Base-by-base conservation (phyloP, 139 green algal species). In the Pleodorina starrii region DNA sequence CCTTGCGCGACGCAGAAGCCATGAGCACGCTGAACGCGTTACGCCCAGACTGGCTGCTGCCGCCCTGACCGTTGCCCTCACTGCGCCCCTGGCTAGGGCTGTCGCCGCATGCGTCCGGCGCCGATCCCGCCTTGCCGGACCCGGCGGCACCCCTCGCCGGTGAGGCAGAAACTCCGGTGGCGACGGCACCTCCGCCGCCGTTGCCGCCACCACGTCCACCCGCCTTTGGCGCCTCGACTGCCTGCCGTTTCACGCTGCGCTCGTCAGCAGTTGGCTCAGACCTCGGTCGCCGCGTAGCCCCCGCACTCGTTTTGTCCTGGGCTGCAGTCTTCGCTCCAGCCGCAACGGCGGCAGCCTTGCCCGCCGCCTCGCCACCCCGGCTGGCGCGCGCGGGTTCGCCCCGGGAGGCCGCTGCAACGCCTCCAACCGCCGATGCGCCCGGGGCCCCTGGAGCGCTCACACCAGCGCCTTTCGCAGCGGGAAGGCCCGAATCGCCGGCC, bases 11-110 rank as follows among this genome's bases (percentile, higher is more conserved):
- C 21, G 48, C 50, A 10, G 76, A 84, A n/a, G 76, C 32, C 90
- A 88, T 75, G 66, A 92, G 27, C 35, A 84, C n/a, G 7, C n/a
- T 3, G 32, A 84, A 84, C 5, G 76, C 76, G 48, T 84, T 84
- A 6, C 74, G 74, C 10, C 32, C 48, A 29, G 42, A 5, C 25
- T 43, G 75, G 5, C 54, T n/a, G 42, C n/a, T 38, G 86, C 72
- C 9, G 42, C 42, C 5, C 12, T 42, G 72, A 12, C 38, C 42
- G 3, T 6, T 40, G 2, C 42, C 19, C 16, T 46, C 5, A 32
- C 68, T 36, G 35, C 16, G 63, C 35, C 63, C 63, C 63, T 73
- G 27, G 10, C 63, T 7, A 21, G 2, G 29, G 5, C 63, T 73
- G n/a, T 25, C 54, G 9, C 21, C 54, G 54, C n/a, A n/a, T n/a